Evolutionary conservation across 1,139 yeast genomes (phyloP), one percentile per base, ranked within the genome.

Genomic region (Kodamaea arcana): DNA sequence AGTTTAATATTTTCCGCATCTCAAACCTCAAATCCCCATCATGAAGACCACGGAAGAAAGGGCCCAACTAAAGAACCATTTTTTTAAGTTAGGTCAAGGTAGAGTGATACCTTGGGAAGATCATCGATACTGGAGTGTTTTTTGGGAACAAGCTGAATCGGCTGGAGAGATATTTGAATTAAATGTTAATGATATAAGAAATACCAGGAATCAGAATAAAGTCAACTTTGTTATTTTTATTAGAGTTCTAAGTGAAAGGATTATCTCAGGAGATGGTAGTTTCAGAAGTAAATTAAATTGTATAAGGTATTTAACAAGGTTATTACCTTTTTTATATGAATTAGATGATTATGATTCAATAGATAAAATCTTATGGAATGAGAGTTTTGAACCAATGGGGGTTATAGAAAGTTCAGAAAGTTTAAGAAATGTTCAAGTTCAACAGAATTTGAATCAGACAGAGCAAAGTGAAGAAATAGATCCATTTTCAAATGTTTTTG

Each of bases 31-130:
- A 10, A 22, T n/a, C 27, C 21, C 27, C 27, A 32, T 9, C 24
- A 85, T 85, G 95, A 88, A 82, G 30, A 74, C 82, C 23, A 65
- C 80, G 14, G 94, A 85, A 40, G 84, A 90, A 17, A 81, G 72
- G 47, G 61, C 75, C 24, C 64, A 69, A 37, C 75, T 77, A 53
- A 80, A 76, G 54, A 72, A 72, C 47, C 86, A 80, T 46, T 72
- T 87, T 45, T 71, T 74, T 51, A 68, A 71, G 45, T 67, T 87
- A 24, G 80, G 83, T 10, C 88, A 81, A 39, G 72, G 74, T 7
- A 51, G 66, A 27, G 48, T 72, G 16, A 68, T 81, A 14, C 61
- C 75, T 1, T 50, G 54, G 1, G 57, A 61, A 22, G 78, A 78
- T 41, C 48, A 56, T 1, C 42, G 40, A 1, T 80, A 65, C 54